Percentiles rank a stretch among this genome's conserved stretches.
phyloP scores from a whole-genome alignment of 2,329 filamentous ascomycete genomes.

The Neurospora sp. region DNA sequence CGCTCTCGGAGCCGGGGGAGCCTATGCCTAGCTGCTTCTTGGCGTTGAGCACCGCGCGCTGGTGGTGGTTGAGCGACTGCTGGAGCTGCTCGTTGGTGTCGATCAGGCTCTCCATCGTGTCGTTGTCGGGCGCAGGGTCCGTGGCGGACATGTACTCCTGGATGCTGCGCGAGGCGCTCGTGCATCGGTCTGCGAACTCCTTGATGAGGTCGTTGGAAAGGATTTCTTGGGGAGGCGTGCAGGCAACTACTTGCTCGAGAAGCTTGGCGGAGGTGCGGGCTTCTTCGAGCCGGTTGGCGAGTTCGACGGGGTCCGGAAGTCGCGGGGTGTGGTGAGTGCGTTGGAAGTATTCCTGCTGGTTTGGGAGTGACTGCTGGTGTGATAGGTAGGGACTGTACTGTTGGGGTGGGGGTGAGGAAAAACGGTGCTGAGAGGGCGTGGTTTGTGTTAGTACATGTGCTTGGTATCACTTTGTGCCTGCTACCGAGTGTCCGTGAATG shows the following conservation, averaged over 20 bases:
- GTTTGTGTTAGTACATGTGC: conserved; percentile 2
- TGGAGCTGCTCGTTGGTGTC: conserved; percentile 90
- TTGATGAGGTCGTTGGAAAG: conserved; percentile 78
- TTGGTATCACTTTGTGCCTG: conserved; percentile 1
- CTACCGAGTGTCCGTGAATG: neutral
- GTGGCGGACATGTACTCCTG: conserved; percentile 77
- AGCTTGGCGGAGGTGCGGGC: conserved; percentile 84
- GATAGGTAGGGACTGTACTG: conserved; percentile 33
- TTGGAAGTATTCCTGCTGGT: conserved; percentile 49
- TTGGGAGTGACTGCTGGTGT: conserved; percentile 20
- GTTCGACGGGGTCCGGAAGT: conserved; percentile 62
- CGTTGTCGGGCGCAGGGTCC: conserved; percentile 76
- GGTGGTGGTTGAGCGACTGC: conserved; percentile 72
- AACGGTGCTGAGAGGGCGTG: conserved; percentile 15
- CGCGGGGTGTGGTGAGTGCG: conserved; percentile 37
- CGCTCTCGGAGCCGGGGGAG: conserved; percentile 16
- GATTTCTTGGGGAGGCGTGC: conserved; percentile 67
- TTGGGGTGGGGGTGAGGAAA: conserved; percentile 22
- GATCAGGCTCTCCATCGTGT: conserved; percentile 87
- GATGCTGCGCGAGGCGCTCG: conserved; percentile 68
- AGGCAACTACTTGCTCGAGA: conserved; percentile 83
- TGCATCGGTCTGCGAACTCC: conserved; percentile 84
- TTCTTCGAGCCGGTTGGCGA: conserved; percentile 78
- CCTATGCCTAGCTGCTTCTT: conserved; percentile 42
- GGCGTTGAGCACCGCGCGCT: conserved; percentile 63